Evolutionary conservation across 495 filamentous ascomycete species (phyloP), one percentile per base, ranked within the genome.

Genomic region (Xylaria telfairii): DNA sequence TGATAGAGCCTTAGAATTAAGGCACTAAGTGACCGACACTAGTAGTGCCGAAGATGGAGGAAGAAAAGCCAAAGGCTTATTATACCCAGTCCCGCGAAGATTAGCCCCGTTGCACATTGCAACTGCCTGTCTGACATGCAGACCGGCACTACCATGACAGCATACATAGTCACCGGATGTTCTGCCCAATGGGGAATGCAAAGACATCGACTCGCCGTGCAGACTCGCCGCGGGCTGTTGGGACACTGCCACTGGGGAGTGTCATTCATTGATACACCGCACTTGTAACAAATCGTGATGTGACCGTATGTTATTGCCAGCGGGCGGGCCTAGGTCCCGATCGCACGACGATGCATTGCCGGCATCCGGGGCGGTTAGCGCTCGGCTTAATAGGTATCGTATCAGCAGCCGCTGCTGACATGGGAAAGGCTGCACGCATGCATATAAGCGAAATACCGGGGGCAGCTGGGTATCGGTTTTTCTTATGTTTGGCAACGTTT

Each of bases 401-500:
- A 26, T 64, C 61, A 64, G 24, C 61, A 64, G 61, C 61, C 61
- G 61, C 61, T 37, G 12, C n/a, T n/a, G n/a, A 30, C 37, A 64
- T 30, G 61, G 61, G 41, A n/a, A 5, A n/a, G 12, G 9, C 1
- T 46, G 37, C 24, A 39, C 24, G 32, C 59, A 64, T 44, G 61
- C 41, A 47, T 17, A 26, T 47, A 47, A 64, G 61, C 61, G 39
- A 46, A 30, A 41, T 44, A 64, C 37, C 41, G 7, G 30, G 56
- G 30, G 24, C 15, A 47, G 5, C 37, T 28, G 8, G 8, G 34
- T 37, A 47, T 32, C 12, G 21, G 56, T n/a, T 32, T 30, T 47
- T 10, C 12, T 64, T 19, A 30, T 28, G 41, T 64, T 47, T 47
- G 30, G 56, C 56, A 59, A 59, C n/a, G 56, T 59, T 59, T 59